A percentile compares a stretch with the other conserved stretches of the same genome.
Conservation (phyloP, 2,329 filamentous ascomycete genomes). For the Exophiala dermatitidis region DNA sequence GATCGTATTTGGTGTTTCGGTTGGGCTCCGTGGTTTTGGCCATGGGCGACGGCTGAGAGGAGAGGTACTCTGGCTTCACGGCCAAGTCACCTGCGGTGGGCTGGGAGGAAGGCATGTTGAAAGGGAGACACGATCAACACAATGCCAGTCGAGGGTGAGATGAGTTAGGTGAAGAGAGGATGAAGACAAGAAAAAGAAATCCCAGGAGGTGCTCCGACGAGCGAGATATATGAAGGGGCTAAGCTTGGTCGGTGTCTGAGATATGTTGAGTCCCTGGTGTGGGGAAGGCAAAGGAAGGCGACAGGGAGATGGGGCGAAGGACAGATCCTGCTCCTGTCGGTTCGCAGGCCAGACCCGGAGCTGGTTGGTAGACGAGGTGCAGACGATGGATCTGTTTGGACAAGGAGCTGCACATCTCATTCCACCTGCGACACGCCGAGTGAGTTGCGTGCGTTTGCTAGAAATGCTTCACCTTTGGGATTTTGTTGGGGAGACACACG, state of each 20-base stretch:
- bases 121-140: slow-evolving; percentile 8
- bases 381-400: not conserved
- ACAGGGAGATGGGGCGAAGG: not conserved
- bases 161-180: slow-evolving; percentile 2
- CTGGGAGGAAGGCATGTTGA: slow-evolving; percentile 47
- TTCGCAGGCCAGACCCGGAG: not conserved
- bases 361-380: not conserved
- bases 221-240: slow-evolving; percentile 9
- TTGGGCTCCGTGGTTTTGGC: slow-evolving; percentile 48
- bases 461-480: slow-evolving; percentile 5
- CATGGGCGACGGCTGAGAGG: slow-evolving; percentile 40
- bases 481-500: slow-evolving; percentile 21
- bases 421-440: not conserved
- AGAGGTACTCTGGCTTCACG: slow-evolving; percentile 44
- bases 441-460: not conserved
- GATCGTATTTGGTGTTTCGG: slow-evolving; percentile 47
- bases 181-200: slow-evolving; percentile 2
- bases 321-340: not conserved
- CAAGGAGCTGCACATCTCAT: not conserved
- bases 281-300: slow-evolving; percentile 12
- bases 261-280: slow-evolving; percentile 18
- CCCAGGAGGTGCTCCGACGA: not conserved
- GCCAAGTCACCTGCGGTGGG: slow-evolving; percentile 42
- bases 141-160: slow-evolving; percentile 1
- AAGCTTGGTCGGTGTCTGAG: slow-evolving; percentile 11